These are phyloP conservation scores for Teunomyces panamensis DNA, from an alignment of 805 yeast genomes.

Conservation along the genomic window DNA sequence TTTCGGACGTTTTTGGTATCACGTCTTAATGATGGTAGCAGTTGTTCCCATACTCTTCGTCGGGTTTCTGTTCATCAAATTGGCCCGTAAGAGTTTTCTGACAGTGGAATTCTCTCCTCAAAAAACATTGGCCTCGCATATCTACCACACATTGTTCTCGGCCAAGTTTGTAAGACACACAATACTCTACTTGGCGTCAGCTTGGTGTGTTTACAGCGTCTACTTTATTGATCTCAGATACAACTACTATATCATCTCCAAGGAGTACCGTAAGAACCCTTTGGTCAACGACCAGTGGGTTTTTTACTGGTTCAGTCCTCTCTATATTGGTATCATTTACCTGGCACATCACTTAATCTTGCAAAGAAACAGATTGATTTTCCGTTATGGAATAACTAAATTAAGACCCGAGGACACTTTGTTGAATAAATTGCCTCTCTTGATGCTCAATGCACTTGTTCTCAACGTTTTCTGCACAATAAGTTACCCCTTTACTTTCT, in stretches of 20 bases:
- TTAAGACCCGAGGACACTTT: constrained; percentile 37
- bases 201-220: constrained; percentile 19
- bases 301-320: constrained; percentile 47
- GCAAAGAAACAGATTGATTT: constrained; percentile 53
- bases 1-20: constrained; percentile 30
- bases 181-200: constrained; percentile 21
- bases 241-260: constrained; percentile 32
- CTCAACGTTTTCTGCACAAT: constrained; percentile 27
- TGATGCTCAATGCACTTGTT: constrained; percentile 38
- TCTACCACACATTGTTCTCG: constrained; percentile 19
- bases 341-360: constrained; percentile 48
- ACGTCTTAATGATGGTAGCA: constrained; percentile 19
- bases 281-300: constrained; percentile 43
- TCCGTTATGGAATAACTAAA: constrained; percentile 42
- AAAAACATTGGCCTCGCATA: constrained; percentile 34
- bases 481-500: constrained; percentile 38
- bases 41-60: constrained; percentile 31
- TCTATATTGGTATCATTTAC: constrained; percentile 43
- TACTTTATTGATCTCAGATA: constrained; percentile 18
- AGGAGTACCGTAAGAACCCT: constrained; percentile 38
- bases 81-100: constrained; percentile 20
- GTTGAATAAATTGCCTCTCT: constrained; percentile 20
- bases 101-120: constrained; percentile 30
- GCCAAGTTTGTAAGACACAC: constrained; percentile 15
- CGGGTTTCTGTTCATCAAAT: constrained; percentile 26